These are phyloP conservation scores for Ophiostoma sp. DNA, from an alignment of 2,329 filamentous ascomycete genomes.

Conservation along the genomic window DNA sequence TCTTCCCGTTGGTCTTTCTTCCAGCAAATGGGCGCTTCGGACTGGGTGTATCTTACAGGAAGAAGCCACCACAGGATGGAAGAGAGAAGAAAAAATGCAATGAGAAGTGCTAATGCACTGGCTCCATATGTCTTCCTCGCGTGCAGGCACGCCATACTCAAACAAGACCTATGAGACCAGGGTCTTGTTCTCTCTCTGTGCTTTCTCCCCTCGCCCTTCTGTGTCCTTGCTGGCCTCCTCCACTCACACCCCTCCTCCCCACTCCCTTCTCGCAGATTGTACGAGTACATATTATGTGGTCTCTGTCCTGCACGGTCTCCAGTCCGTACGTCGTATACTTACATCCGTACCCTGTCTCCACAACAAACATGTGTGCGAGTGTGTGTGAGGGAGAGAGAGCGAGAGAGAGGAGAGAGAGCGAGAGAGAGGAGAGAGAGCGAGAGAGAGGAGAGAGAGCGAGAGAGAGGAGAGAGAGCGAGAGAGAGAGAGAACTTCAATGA, in stretches of 20 bases:
- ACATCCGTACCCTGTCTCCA: background rate
- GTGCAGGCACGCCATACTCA: slow-evolving; percentile 17
- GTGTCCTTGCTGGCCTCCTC: slow-evolving; percentile 8
- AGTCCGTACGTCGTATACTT: slow-evolving; percentile 3
- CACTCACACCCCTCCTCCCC: slow-evolving; percentile 16
- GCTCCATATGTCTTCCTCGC: slow-evolving; percentile 14
- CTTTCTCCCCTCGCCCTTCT: slow-evolving; percentile 2
- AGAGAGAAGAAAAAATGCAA: background rate
- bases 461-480: too few relatives aligned
- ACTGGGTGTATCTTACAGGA: background rate
- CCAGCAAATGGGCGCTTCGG: background rate
- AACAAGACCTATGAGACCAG: slow-evolving; percentile 9
- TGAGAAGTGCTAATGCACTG: slow-evolving; percentile 14
- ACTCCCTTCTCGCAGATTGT: slow-evolving; percentile 7
- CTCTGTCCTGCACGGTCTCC: background rate
- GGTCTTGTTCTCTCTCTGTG: slow-evolving; percentile 4
- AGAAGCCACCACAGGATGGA: background rate
- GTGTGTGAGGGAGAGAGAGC: too few relatives aligned
- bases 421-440: too few relatives aligned
- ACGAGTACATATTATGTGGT: background rate
- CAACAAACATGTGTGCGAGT: background rate
- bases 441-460: too few relatives aligned
- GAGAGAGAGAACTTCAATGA: too few relatives aligned
- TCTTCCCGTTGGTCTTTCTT: background rate
- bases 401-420: too few relatives aligned